phyloP scores from a whole-genome alignment of 2,329 filamentous ascomycete species.

The Neonectria coccinea region DNA sequence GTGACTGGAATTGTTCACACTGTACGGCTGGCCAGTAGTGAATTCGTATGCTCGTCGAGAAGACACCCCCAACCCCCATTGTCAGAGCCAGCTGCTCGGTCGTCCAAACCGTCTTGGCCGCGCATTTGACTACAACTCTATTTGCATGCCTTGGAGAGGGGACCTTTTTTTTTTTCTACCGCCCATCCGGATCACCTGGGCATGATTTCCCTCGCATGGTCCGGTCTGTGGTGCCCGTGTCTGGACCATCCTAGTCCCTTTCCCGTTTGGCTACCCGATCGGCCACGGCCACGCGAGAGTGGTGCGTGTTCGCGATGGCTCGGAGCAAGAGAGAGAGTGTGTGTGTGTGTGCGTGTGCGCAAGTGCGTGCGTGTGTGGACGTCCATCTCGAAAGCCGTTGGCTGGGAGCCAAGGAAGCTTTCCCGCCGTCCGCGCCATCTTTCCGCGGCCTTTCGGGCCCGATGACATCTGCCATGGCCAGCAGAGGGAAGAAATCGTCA shows the following conservation, averaged over 20 bases:
- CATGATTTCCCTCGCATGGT: constrained; percentile 25
- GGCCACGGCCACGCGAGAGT: constrained; percentile 28
- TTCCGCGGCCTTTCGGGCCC: background rate
- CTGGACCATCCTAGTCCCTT: constrained; percentile 15
- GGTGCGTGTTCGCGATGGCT: constrained; percentile 18
- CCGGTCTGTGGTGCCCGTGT: constrained; percentile 7
- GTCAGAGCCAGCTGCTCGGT: background rate
- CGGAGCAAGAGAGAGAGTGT: constrained; percentile 4
- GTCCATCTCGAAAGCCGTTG: constrained; percentile 19
- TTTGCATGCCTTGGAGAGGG: background rate
- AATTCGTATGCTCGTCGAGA: background rate
- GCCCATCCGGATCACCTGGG: constrained; percentile 16
- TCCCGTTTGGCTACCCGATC: constrained; percentile 21
- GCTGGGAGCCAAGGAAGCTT: constrained; percentile 16
- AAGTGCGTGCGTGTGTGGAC: constrained; percentile 4
- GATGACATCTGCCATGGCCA: constrained; percentile 1
- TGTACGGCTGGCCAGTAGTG: background rate
- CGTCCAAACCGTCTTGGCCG: background rate
- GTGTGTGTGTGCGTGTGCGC: background rate
- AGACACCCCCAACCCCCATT: background rate
- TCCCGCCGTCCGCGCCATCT: constrained; percentile 24
- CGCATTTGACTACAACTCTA: background rate
- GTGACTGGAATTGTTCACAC: constrained; percentile 1
- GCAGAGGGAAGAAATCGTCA: background rate
- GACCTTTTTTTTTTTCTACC: constrained; percentile 3